Base-by-base conservation (phyloP, 2,329 filamentous ascomycete species). In the Drechslerella dactyloides region DNA sequence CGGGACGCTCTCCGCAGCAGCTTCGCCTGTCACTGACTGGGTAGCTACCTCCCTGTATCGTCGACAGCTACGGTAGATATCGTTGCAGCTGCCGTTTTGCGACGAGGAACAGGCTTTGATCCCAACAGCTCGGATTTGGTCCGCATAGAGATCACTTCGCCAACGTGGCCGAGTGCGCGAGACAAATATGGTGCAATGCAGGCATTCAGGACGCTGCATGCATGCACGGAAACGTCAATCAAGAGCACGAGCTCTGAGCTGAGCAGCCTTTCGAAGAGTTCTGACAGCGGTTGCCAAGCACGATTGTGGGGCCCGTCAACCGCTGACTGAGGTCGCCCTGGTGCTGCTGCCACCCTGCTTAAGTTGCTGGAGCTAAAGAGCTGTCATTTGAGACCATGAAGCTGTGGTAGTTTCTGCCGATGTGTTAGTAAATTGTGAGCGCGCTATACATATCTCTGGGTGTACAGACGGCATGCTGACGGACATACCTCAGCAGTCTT, bases 181-280 rank as follows among this genome's bases (percentile, higher is more conserved):
- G 54, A 64, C 66, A 37, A 70, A 70, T 54, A 55, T 70, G 66
- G 66, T 30, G 44, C 53, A 54, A 51, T 70, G 66, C 65, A 63
- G 65, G 24, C 40, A 15, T 53, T 27, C 15, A 46, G 27, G 27
- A 33, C 27, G 8, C 8, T 33, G 27, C 42, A 52, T 62, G 58
- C 66, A 70, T 37, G 40, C 35, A 54, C 66, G 66, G 59, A 51
- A 59, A 42, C 48, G 53, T 62, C 33, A 52, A 61, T 40, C 21
- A n/a, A 46, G 58, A 48, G 44, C 19, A 5, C 46, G 65, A 69
- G 65, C 65, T 69, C 65, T 58, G 50, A 42, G 53, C 57, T n/a
- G n/a, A n/a, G n/a, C n/a, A n/a, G 17, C 57, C 56, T 57, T 19
- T 33, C n/a, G n/a, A 35, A 7, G 15, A 50, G 8, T 56, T 58